phyloP scores from a whole-genome alignment of 108 stramenopile species.

The Fistulifera solaris region DNA sequence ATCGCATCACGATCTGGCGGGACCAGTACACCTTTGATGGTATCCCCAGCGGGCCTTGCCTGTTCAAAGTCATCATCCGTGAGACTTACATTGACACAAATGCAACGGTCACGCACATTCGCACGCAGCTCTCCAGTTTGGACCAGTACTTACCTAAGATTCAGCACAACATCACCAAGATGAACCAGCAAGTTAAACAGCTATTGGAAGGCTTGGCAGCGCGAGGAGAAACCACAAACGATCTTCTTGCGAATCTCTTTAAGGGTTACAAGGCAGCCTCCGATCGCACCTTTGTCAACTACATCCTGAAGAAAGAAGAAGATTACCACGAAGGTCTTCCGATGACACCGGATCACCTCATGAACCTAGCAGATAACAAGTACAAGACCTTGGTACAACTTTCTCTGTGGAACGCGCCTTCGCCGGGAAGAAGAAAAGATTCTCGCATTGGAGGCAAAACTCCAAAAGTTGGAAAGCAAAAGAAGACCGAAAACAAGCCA shows the following conservation, averaged over 20 bases:
- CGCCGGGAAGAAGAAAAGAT: slow-evolving; percentile 15
- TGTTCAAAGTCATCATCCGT: too few species aligned
- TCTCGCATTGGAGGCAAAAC: slow-evolving; percentile 19
- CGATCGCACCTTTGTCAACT: slow-evolving; percentile 13
- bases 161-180: slow-evolving; percentile 13
- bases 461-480: too few species aligned
- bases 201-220: slow-evolving; percentile 8
- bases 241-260: slow-evolving; percentile 28
- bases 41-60: too few species aligned
- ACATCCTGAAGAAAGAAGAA: slow-evolving; percentile 16
- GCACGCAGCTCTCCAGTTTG: too few species aligned
- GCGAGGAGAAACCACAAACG: slow-evolving; percentile 10
- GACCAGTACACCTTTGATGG: too few species aligned
- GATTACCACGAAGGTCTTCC: slow-evolving; percentile 20
- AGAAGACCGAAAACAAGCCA: too few species aligned
- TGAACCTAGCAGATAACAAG: slow-evolving; percentile 21
- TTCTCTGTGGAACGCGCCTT: slow-evolving; percentile 1
- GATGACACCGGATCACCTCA: slow-evolving; percentile 9
- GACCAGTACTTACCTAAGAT: too few species aligned
- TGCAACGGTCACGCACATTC: too few species aligned
- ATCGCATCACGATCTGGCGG: too few species aligned
- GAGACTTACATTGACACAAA: too few species aligned
- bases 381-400: slow-evolving; percentile 10
- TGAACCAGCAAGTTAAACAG: slow-evolving; percentile 20
- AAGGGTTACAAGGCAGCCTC: slow-evolving; percentile 12